Percentiles rank a stretch among this genome's conserved stretches.
phyloP scores from a whole-genome alignment of 257 asterid species.

The Forsythia suspensa region DNA sequence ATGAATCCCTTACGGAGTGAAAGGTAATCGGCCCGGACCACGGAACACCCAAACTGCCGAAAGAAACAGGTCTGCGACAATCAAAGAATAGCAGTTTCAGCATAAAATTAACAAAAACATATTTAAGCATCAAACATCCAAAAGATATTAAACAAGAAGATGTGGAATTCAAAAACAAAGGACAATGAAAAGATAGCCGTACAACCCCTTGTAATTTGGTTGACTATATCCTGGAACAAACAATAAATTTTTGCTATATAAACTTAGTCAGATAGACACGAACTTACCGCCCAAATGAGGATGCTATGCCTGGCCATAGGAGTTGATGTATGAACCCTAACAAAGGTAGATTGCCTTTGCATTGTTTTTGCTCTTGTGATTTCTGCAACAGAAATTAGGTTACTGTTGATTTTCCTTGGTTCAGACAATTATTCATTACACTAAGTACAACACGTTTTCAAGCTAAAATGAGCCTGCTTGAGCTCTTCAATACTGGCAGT shows the following conservation, averaged over 20 bases:
- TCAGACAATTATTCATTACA: background rate
- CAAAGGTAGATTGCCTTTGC: slow-evolving; percentile 85
- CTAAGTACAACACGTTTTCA: background rate
- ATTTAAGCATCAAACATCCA: slow-evolving; percentile 4
- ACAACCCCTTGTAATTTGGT: background rate
- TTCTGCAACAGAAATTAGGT: slow-evolving; percentile 39
- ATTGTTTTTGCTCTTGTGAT: slow-evolving; percentile 72
- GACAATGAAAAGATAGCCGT: background rate
- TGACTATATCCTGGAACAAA: background rate
- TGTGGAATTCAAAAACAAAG: background rate
- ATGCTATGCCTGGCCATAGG: slow-evolving; percentile 62
- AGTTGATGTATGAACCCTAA: slow-evolving; percentile 78
- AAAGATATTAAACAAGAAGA: background rate
- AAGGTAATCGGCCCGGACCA: slow-evolving; percentile 93
- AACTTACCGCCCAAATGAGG: slow-evolving; percentile 85
- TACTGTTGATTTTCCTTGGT: background rate
- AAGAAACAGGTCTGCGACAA: slow-evolving; percentile 86
- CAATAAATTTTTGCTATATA: slow-evolving; percentile 3
- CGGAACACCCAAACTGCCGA: slow-evolving; percentile 93
- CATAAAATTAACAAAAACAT: slow-evolving; percentile 8
- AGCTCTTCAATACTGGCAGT: background rate
- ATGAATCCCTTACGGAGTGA: slow-evolving; percentile 97
- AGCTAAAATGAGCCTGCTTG: background rate
- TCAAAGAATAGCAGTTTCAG: slow-evolving; percentile 6
- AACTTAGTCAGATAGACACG: slow-evolving; percentile 1